phyloP scores from a whole-genome alignment of 805 yeast genomes.

The Candida tallmaniae region DNA sequence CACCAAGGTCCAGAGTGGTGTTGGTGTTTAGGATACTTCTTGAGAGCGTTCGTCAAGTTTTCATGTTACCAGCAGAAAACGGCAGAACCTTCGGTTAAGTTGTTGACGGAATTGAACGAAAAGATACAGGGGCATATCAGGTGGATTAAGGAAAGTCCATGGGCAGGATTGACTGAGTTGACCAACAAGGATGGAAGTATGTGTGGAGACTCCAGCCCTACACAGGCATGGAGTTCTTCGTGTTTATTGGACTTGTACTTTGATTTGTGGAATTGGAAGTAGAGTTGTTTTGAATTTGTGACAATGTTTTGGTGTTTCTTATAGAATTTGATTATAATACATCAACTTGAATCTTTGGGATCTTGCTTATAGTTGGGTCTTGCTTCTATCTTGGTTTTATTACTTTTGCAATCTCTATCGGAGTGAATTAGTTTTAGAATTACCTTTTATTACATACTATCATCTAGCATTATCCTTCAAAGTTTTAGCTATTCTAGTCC shows the following conservation, averaged over 20 bases:
- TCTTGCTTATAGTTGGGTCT: no score
- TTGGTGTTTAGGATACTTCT: slow-evolving; percentile 84
- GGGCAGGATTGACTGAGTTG: slow-evolving; percentile 94
- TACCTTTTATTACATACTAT: no score
- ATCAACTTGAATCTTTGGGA: no score
- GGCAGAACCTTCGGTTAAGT: slow-evolving; percentile 40
- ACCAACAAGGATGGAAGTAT: slow-evolving; percentile 82
- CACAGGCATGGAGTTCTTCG: slow-evolving; percentile 95
- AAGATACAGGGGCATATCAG: slow-evolving; percentile 60
- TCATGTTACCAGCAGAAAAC: slow-evolving; percentile 30
- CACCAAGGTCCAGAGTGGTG: slow-evolving; percentile 99
- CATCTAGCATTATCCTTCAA: no score
- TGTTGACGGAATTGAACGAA: slow-evolving; percentile 46
- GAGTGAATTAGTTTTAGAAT: no score
- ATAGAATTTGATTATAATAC: no score
- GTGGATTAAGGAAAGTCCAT: slow-evolving; percentile 71
- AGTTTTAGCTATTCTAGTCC: no score
- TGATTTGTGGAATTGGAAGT: slow-evolving; percentile 45
- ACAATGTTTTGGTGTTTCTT: no score
- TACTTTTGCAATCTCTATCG: no score
- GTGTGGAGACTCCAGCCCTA: slow-evolving; percentile 86
- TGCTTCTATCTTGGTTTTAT: no score
- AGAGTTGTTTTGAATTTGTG: no score
- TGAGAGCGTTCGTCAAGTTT: slow-evolving; percentile 70
- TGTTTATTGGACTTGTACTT: slow-evolving; percentile 76